Evolutionary conservation across 202 grass and related monocot genomes (phyloP).

Genomic region (Zizania palustris): DNA sequence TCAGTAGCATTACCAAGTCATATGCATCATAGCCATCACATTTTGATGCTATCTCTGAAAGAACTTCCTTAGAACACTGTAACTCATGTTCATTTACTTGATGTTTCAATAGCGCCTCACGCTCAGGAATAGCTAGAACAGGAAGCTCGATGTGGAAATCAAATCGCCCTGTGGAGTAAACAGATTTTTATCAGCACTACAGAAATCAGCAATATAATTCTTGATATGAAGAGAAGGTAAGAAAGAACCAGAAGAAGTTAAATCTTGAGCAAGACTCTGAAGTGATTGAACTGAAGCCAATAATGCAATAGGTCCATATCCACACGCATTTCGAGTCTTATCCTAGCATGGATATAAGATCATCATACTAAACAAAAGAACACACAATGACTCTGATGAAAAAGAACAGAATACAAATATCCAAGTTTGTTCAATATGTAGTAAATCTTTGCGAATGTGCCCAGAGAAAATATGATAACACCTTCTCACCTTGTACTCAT

Average conservation of each 20-base stretch:
- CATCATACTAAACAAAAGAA: constrained; percentile 32
- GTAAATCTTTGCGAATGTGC: constrained; percentile 28
- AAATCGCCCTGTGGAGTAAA: constrained; percentile 72
- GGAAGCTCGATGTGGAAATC: constrained; percentile 92
- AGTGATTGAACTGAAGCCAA: constrained; percentile 82
- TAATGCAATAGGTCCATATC: constrained; percentile 88
- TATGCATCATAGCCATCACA: constrained; percentile 98
- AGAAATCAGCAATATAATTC: constrained; percentile 20
- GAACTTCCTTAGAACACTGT: constrained; percentile 71
- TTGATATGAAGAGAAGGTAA: constrained; percentile 17
- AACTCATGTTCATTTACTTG: constrained; percentile 67
- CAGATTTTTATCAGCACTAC: constrained; percentile 16
- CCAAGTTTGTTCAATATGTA: constrained; percentile 2
- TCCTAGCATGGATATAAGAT: constrained; percentile 62
- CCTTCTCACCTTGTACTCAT: constrained; percentile 73
- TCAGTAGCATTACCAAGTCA: constrained; percentile 80
- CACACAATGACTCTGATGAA: constrained; percentile 9
- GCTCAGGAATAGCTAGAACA: constrained; percentile 78
- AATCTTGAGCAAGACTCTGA: constrained; percentile 70
- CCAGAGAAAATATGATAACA: constrained; percentile 27
- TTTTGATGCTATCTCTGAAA: constrained; percentile 80
- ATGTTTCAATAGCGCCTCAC: constrained; percentile 76
- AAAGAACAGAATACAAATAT: constrained; percentile 34
- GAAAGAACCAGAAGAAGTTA: constrained; percentile 82
- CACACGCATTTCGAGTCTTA: constrained; percentile 63